These are phyloP conservation scores for Sclerotinia subarctica DNA, from an alignment of 2,329 filamentous ascomycete species.

Conservation along the genomic window DNA sequence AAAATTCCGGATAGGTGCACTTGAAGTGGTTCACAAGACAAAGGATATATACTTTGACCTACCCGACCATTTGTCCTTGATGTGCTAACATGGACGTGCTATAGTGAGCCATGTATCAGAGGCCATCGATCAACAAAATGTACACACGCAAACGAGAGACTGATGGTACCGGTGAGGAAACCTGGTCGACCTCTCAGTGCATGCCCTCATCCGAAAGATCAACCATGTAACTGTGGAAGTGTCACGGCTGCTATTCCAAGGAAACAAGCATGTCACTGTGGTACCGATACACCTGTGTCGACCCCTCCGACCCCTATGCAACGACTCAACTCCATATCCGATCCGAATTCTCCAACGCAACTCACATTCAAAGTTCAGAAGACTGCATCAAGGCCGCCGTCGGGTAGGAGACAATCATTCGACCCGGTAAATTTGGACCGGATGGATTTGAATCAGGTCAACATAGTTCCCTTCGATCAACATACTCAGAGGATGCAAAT, in stretches of 20 bases:
- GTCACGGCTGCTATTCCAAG: conserved; percentile 63
- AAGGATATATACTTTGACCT: not conserved
- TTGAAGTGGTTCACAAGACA: not conserved
- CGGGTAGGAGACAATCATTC: conserved; percentile 47
- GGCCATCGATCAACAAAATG: conserved; percentile 75
- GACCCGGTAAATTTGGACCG: conserved; percentile 49
- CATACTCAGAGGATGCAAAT: conserved; percentile 31
- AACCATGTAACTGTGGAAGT: conserved; percentile 56
- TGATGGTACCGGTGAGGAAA: conserved; percentile 69
- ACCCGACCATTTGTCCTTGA: not conserved
- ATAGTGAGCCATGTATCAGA: conserved; percentile 69
- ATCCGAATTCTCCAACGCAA: conserved; percentile 42
- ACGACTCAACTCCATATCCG: conserved; percentile 37
- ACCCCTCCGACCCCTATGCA: conserved; percentile 22
- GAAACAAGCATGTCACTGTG: conserved; percentile 55
- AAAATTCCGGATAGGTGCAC: not conserved
- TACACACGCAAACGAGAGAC: conserved; percentile 62
- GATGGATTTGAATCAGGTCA: conserved; percentile 53
- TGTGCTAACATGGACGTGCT: conserved; percentile 25
- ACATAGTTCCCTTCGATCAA: conserved; percentile 44
- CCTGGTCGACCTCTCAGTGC: conserved; percentile 67
- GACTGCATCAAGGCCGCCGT: conserved; percentile 25
- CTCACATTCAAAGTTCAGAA: conserved; percentile 36
- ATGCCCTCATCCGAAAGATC: conserved; percentile 57
- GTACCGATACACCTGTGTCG: conserved; percentile 37